Conservation (phyloP, 768 basidiomycete species). For the Amanita polypyramis region DNA sequence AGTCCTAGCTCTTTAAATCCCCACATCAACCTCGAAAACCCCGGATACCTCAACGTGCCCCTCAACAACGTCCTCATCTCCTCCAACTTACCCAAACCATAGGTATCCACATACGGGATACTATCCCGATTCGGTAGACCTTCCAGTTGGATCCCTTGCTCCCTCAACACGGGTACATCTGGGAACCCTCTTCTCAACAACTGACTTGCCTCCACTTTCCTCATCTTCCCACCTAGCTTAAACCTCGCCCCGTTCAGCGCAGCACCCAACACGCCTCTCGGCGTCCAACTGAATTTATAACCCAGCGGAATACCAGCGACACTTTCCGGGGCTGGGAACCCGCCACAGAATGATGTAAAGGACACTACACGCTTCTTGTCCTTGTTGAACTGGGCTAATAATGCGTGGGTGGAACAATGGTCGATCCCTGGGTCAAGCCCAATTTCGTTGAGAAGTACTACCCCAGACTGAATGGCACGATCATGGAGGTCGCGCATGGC, state of each 20-base stretch:
- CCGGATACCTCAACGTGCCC: constrained; percentile 87
- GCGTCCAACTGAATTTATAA: constrained; percentile 96
- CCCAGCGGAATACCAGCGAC: constrained; percentile 53
- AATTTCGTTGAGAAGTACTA: constrained; percentile 83
- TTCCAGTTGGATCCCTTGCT: constrained; percentile 52
- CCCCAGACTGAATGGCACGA: constrained; percentile 47
- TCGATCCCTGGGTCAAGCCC: constrained; percentile 87
- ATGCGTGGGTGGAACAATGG: constrained; percentile 74
- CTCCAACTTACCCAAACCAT: constrained; percentile 35
- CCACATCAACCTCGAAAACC: constrained; percentile 67
- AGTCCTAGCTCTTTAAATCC: constrained; percentile 64
- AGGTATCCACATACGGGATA: constrained; percentile 55
- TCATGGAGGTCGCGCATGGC: constrained; percentile 61
- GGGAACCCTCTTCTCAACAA: constrained; percentile 53
- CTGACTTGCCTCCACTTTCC: constrained; percentile 36
- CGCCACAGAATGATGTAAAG: constrained; percentile 90
- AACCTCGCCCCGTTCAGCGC: constrained; percentile 66
- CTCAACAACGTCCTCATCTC: constrained; percentile 59
- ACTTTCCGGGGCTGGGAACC: constrained; percentile 70
- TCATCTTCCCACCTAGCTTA: constrained; percentile 25
- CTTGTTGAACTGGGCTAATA: constrained; percentile 42
- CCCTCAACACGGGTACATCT: constrained; percentile 40
- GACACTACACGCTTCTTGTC: constrained; percentile 50
- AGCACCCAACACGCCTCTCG: constrained; percentile 75
- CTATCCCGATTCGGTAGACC: constrained; percentile 84